Evolutionary conservation across 2,329 filamentous ascomycete species (phyloP).

Genomic region (Dothistroma septosporum): DNA sequence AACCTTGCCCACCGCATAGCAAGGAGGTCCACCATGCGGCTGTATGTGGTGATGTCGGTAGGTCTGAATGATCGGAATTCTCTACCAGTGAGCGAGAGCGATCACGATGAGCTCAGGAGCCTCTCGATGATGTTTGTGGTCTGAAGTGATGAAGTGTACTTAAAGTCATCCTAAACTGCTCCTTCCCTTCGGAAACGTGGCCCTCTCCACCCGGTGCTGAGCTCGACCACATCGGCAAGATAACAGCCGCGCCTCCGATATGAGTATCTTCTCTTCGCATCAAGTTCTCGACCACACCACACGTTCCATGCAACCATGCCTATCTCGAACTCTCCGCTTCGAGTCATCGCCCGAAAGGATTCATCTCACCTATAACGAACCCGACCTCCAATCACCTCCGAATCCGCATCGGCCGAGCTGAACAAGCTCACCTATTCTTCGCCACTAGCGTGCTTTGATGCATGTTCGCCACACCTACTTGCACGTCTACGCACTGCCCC

Average conservation of each 20-base stretch:
- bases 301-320: background rate
- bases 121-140: too few species aligned
- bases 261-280: background rate
- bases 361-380: slow-evolving; percentile 1
- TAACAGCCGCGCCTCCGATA: background rate
- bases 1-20: too few species aligned
- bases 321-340: background rate
- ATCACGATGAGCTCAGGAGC: too few species aligned
- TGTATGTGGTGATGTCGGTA: too few species aligned
- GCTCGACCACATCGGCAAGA: background rate
- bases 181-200: background rate
- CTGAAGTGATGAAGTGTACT: too few species aligned
- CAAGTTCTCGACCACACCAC: background rate
- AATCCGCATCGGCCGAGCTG: slow-evolving; percentile 5
- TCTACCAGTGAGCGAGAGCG: too few species aligned
- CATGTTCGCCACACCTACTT: slow-evolving; percentile 11
- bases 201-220: background rate
- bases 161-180: too few species aligned
- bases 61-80: too few species aligned
- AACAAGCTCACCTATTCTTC: background rate
- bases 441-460: slow-evolving; percentile 6
- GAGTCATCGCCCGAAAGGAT: background rate
- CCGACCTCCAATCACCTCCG: slow-evolving; percentile 3
- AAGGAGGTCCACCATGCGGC: too few species aligned
- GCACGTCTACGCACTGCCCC: slow-evolving; percentile 17